Evolutionary conservation across 441 rosid genomes (phyloP), one percentile per base, ranked within the genome.

Genomic region (Gossypium schwendimanii): DNA sequence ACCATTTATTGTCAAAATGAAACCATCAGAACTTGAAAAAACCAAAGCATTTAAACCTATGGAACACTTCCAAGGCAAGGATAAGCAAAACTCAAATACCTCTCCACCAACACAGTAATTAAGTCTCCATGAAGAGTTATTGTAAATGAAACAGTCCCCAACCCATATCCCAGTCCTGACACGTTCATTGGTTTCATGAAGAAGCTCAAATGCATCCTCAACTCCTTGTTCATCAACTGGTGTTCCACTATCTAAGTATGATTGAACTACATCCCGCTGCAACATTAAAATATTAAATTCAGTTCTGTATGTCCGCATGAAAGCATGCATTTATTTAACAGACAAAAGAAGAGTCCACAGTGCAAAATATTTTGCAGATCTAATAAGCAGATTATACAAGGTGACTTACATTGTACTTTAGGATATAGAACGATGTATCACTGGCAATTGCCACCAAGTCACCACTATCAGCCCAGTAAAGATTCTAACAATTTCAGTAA

Each of bases 71-170:
- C 58, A 54, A 75, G 59, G 24, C 57, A 67, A 61, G 45, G 69
- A 39, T 28, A 75, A 74, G 72, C 57, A 47, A 63, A 6, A 24
- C 31, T 73, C 68, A 62, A 77, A 78, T 86, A 96, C 99, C 98
- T 93, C 99, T 62, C 99, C 99, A 76, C 99, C 99, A 76, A 96
- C 97, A 84, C 99, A 93, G 82, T 93, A 96, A 76, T 96, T 96
- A 77, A 96, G 97, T 77, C 98, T 93, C 98, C 97, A 96, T 18
- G 97, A 83, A 47, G 98, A 87, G 85, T 93, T 93, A 74, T 87
- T 96, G 82, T 93, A 96, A 76, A 96, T 96, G 76, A 96, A 96
- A 82, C 99, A 96, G 81, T 96, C 99, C 65, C 99, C 99, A 78
- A 96, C 98, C 99, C 99, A 96, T 60, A 96, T 77, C 47, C 98